Base-by-base conservation (phyloP, 768 basidiomycete genomes). In the Kwoniella dendrophila region DNA sequence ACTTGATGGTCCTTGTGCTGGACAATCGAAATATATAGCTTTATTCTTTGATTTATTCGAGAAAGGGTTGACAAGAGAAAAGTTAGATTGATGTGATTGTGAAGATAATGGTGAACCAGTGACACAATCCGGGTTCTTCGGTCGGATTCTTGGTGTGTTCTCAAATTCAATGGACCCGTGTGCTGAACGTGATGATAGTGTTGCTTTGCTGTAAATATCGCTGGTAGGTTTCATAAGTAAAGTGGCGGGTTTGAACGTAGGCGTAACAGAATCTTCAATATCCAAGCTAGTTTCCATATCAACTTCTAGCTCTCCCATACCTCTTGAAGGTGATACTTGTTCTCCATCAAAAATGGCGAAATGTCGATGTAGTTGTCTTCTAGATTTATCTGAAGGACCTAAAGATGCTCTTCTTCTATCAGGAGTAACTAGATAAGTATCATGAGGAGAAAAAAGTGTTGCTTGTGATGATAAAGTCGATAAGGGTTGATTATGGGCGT, bases 291-390 rank as follows among this genome's bases (percentile, higher is more conserved):
- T 32, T 8, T 30, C 47, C 6, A 52, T 20, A 24, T 54, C 50
- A 14, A 61, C 45, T 1, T 30, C 36, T 8, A 59, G 24, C 2
- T 6, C 27, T 10, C 32, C 30, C 27, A 53, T 12, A 24, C 49
- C 49, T 10, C 26, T 47, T 5, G 61, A 27, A 24, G 61, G 61
- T 3, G 51, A 54, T 38, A 65, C 64, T 20, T 59, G 50, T 55
- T 64, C 56, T 2, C 59, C 64, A 32, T 65, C 54, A 29, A 65
- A 51, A 3, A 65, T 60, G 1, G 58, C 55, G 24, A 34, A 65
- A 33, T 60, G 58, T 50, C 64, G 26, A 60, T 65, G 51, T 18
- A 49, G 7, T 3, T 60, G 53, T 51, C 52, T 30, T 47, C 55
- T 43, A n/a, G 12, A 10, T 26, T 56, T 65, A 29, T 61, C 52